Evolutionary conservation across 352 stramenopile genomes (phyloP), one percentile per base, ranked within the genome.

Genomic region (Globisporangium perplexum): DNA sequence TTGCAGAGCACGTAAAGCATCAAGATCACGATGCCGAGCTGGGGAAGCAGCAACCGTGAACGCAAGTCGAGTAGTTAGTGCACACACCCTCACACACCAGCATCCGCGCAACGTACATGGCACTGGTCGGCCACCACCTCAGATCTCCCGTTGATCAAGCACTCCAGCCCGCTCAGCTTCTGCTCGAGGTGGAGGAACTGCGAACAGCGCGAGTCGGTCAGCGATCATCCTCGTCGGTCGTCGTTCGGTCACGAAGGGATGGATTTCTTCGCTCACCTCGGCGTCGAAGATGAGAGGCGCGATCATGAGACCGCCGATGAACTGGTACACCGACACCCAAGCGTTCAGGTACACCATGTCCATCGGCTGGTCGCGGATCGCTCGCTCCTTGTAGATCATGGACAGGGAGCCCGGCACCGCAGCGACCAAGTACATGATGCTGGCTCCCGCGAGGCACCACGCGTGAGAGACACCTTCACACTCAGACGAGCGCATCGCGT

Each of bases 291-390:
- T 72, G n/a, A 95, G 57, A 1, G 85, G 85, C 31, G 85, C 83
- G 18, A 84, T 65, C 47, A 95, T 62, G 43, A 95, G 62, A n/a
- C 81, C 85, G 17, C 71, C 78, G 50, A 95, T 74, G 53, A 95
- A 93, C 50, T 95, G 83, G 56, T 90, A 91, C 4, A 93, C 75
- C 1, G 81, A 75, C 22, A 95, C 83, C 85, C 85, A 95, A 0
- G 85, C 83, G 41, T 95, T 95, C 24, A 95, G 63, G 52, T 95
- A 95, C 33, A 83, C 74, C 68, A 93, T 88, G 54, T 95, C 79
- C 75, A 95, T 88, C 30, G 85, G 85, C 47, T 91, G 81, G 46
- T 89, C 70, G 26, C 78, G 75, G 59, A 95, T 91, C 14, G 77
- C 61, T 11, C 71, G 77, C 53, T 95, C 85, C 49, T 95, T 95